phyloP scores from a whole-genome alignment of 352 stramenopile species.

The Discostella stelligera region DNA sequence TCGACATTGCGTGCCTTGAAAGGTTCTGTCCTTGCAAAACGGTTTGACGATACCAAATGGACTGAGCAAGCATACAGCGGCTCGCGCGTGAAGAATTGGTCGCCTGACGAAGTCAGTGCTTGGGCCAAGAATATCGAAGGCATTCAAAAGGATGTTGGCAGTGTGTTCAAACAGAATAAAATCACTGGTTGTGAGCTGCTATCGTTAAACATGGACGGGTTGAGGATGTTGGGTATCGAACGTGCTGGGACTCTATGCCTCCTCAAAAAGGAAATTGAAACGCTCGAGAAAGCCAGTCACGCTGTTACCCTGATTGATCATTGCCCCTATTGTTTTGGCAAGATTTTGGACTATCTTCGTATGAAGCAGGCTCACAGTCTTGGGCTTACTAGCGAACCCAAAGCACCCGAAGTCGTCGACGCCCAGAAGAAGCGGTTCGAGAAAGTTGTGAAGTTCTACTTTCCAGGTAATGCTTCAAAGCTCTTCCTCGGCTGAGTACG shows the following conservation, averaged over 20 bases:
- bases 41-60: constrained; percentile 16
- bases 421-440: constrained; percentile 29
- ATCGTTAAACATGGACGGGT: constrained; percentile 21
- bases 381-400: constrained; percentile 20
- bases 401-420: background rate
- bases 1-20: background rate
- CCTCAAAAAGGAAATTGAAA: constrained; percentile 25
- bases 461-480: constrained; percentile 18
- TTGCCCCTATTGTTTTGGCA: constrained; percentile 39
- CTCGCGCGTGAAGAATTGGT: constrained; percentile 18
- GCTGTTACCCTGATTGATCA: constrained; percentile 26
- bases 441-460: constrained; percentile 42
- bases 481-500: too few relatives aligned
- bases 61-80: background rate
- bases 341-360: constrained; percentile 37
- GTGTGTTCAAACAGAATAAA: constrained; percentile 17
- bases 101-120: constrained; percentile 13
- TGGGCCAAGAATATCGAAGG: constrained; percentile 24
- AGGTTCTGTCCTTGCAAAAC: constrained; percentile 6
- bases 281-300: constrained; percentile 11
- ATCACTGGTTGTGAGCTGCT: constrained; percentile 23
- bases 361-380: constrained; percentile 8
- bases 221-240: constrained; percentile 29
- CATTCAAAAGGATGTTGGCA: constrained; percentile 4
- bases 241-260: constrained; percentile 14